Conservation (phyloP, 202 grass and related monocot genomes). For the Setaria italica region DNA sequence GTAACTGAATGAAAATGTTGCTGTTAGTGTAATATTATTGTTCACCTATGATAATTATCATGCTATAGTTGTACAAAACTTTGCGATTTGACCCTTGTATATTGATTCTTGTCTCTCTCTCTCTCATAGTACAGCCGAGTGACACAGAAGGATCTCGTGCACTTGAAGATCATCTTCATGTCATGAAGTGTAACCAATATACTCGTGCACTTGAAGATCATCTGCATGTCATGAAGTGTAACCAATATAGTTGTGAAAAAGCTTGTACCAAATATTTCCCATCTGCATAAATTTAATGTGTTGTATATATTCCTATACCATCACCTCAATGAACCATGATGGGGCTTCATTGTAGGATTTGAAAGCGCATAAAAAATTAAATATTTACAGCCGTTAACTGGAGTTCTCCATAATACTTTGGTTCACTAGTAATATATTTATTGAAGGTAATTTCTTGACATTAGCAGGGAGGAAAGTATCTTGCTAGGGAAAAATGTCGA, state of each 20-base stretch:
- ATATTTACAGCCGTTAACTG: background rate
- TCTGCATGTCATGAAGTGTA: background rate
- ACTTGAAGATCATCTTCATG: background rate
- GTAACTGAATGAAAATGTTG: too few relatives aligned
- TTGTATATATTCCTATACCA: conserved; percentile 5
- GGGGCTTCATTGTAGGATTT: background rate
- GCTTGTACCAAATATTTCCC: conserved; percentile 16
- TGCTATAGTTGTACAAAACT: too few relatives aligned
- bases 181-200: background rate
- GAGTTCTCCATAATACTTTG: background rate
- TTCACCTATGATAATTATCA: too few relatives aligned
- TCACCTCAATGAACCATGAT: background rate
- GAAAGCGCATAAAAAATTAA: conserved; percentile 4
- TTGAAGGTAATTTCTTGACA: background rate
- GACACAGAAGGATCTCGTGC: too few relatives aligned
- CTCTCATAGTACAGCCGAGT: too few relatives aligned
- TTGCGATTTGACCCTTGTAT: too few relatives aligned
- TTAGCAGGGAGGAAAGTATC: background rate
- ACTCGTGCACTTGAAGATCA: background rate
- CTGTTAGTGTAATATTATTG: too few relatives aligned
- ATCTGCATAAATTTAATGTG: conserved; percentile 15
- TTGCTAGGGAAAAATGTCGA: background rate
- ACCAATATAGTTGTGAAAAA: background rate
- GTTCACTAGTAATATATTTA: background rate
- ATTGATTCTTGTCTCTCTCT: too few relatives aligned